phyloP scores from a whole-genome alignment of 768 basidiomycete species.

The Nidularia sp. region DNA sequence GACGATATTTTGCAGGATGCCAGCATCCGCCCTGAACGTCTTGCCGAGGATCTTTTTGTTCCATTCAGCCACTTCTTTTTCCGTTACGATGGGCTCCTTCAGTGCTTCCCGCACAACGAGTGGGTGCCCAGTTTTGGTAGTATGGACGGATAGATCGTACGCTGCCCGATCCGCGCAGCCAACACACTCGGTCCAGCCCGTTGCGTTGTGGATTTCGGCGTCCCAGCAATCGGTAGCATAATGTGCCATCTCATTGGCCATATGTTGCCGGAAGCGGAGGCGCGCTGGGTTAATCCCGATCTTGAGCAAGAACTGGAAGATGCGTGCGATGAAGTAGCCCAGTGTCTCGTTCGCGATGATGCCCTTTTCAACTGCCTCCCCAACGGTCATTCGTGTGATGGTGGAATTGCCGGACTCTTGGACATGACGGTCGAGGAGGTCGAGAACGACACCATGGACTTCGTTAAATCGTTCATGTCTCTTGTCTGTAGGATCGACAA shows the following conservation, averaged over 20 bases:
- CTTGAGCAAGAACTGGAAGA: constrained; percentile 82
- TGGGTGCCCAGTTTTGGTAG: constrained; percentile 76
- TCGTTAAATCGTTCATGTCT: constrained; percentile 80
- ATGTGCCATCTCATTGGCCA: constrained; percentile 99
- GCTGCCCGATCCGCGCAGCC: constrained; percentile 98
- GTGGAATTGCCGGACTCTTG: constrained; percentile 73
- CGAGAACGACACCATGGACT: constrained; percentile 68
- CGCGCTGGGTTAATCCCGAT: constrained; percentile 85
- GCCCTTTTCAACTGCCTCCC: constrained; percentile 83
- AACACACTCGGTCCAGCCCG: constrained; percentile 96
- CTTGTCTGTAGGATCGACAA: constrained; percentile 93
- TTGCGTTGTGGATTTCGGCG: constrained; percentile 91
- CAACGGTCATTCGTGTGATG: constrained; percentile 65
- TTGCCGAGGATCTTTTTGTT: constrained; percentile 89
- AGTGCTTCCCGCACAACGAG: constrained; percentile 85
- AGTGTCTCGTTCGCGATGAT: constrained; percentile 96
- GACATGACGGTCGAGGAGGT: constrained; percentile 78
- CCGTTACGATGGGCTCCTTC: constrained; percentile 79
- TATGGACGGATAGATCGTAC: constrained; percentile 91
- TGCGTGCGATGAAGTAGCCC: constrained; percentile 94
- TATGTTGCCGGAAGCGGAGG: constrained; percentile 94
- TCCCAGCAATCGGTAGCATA: constrained; percentile 99
- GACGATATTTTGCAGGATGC: constrained; percentile 56
- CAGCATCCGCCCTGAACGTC: constrained; percentile 81
- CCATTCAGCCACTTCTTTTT: constrained; percentile 75